A percentile compares a stretch with the other conserved stretches of the same genome.
phyloP scores from a whole-genome alignment of 768 basidiomycete species.

The Suillus tomentosus region DNA sequence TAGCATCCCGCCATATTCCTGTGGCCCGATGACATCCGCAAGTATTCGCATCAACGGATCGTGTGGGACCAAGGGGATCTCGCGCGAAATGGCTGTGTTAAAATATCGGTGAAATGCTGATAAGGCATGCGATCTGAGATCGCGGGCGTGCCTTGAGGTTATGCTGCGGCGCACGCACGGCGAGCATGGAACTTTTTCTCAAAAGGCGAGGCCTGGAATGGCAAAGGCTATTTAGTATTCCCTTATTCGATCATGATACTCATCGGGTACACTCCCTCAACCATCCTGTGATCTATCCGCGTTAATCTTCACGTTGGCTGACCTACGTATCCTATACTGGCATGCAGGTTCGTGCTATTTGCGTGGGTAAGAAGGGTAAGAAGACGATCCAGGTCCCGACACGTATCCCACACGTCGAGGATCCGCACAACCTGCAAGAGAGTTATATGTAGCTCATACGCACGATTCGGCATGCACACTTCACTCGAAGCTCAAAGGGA shows the following conservation, averaged over 20 bases:
- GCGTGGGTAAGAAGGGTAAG: neutral
- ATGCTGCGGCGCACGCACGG: slow-evolving; percentile 15
- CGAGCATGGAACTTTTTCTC: slow-evolving; percentile 27
- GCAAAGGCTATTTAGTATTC: slow-evolving; percentile 15
- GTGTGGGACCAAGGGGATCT: neutral
- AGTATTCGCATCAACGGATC: slow-evolving; percentile 3
- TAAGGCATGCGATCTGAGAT: slow-evolving; percentile 35
- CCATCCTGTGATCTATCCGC: slow-evolving; percentile 12
- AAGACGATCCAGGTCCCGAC: neutral
- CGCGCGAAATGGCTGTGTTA: slow-evolving; percentile 3
- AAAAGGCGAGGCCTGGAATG: slow-evolving; percentile 22
- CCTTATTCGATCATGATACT: slow-evolving; percentile 18
- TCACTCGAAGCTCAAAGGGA: neutral
- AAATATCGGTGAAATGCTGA: slow-evolving; percentile 32
- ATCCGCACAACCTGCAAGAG: neutral
- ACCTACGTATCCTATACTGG: neutral
- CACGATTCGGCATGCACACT: neutral
- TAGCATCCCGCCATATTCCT: neutral
- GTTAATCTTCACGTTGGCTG: slow-evolving; percentile 12
- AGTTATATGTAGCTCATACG: neutral
- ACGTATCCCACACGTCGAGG: slow-evolving; percentile 8
- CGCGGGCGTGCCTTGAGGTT: slow-evolving; percentile 16
- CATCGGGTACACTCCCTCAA: slow-evolving; percentile 7
- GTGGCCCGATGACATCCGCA: slow-evolving; percentile 5
- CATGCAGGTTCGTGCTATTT: neutral